These are phyloP conservation scores for Stromatinia cepivora DNA, from an alignment of 2,329 filamentous ascomycete species.

Conservation along the genomic window DNA sequence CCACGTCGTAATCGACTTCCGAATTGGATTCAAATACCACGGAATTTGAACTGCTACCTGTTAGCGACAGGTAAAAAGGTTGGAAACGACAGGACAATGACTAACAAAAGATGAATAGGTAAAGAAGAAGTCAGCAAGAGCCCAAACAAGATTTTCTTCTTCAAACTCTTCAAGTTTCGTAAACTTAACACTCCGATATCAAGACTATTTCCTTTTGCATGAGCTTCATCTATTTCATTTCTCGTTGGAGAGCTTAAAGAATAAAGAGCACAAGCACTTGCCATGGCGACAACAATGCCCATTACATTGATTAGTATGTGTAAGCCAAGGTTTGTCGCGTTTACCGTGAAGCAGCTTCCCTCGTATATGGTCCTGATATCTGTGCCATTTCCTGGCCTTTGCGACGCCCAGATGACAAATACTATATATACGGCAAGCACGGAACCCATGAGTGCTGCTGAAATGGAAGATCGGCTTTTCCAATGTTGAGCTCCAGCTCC, in stretches of 20 bases:
- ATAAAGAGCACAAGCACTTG: conserved; percentile 51
- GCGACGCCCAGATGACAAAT: conserved; percentile 30
- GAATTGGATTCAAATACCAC: conserved; percentile 30
- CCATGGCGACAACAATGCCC: conserved; percentile 47
- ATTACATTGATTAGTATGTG: conserved; percentile 52
- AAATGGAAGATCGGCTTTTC: conserved; percentile 11
- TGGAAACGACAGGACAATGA: not conserved
- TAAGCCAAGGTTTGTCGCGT: conserved; percentile 33
- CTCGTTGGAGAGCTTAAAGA: conserved; percentile 52
- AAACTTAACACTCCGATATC: conserved; percentile 49
- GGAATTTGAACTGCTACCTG: conserved; percentile 29
- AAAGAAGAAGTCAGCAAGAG: conserved; percentile 29
- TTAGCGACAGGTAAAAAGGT: not conserved
- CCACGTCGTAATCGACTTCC: conserved; percentile 32
- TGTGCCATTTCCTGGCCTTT: conserved; percentile 21
- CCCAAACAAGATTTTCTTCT: conserved; percentile 28
- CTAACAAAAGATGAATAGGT: conserved; percentile 37
- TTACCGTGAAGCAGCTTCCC: conserved; percentile 25
- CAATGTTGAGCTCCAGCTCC: not conserved
- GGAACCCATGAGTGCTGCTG: conserved; percentile 15
- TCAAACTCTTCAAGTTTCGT: conserved; percentile 42
- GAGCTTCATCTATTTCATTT: conserved; percentile 50
- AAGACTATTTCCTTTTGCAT: conserved; percentile 45
- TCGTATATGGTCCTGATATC: conserved; percentile 23
- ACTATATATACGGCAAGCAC: conserved; percentile 28